Evolutionary conservation across 2,329 filamentous ascomycete species (phyloP).

Genomic region (Cladosporium colombiae): DNA sequence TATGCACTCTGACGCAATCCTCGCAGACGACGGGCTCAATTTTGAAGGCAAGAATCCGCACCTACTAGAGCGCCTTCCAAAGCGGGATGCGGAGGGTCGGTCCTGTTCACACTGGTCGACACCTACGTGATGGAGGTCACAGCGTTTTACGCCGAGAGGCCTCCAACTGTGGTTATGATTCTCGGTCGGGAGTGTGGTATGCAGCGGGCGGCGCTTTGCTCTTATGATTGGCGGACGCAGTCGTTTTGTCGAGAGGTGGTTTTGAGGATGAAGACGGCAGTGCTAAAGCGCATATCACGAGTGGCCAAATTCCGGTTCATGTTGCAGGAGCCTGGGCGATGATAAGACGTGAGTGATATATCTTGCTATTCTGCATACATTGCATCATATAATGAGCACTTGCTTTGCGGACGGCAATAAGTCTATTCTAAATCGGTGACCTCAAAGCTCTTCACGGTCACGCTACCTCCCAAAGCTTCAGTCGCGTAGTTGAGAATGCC

Average conservation of each 20-base stretch:
- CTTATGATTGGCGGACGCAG: not conserved
- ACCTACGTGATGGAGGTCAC: not conserved
- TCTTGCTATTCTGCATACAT: not conserved
- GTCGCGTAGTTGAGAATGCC: conserved; percentile 44
- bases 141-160: not conserved
- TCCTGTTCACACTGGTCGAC: not conserved
- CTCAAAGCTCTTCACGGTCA: conserved; percentile 26
- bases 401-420: not conserved
- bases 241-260: not conserved
- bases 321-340: not conserved
- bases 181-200: not conserved
- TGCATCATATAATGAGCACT: not conserved
- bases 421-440: not conserved
- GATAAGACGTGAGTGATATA: not conserved
- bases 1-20: not conserved
- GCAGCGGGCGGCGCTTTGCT: not conserved
- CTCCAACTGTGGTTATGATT: not conserved
- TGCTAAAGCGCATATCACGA: not conserved
- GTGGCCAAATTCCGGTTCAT: not conserved
- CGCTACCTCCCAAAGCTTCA: conserved; percentile 36
- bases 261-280: not conserved
- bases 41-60: not conserved
- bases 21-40: not conserved
- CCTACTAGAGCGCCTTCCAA: not conserved
- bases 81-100: not conserved